These are phyloP conservation scores for Chamaecyparis obtusa DNA, from an alignment of 75 land plant genomes.

Conservation along the genomic window DNA sequence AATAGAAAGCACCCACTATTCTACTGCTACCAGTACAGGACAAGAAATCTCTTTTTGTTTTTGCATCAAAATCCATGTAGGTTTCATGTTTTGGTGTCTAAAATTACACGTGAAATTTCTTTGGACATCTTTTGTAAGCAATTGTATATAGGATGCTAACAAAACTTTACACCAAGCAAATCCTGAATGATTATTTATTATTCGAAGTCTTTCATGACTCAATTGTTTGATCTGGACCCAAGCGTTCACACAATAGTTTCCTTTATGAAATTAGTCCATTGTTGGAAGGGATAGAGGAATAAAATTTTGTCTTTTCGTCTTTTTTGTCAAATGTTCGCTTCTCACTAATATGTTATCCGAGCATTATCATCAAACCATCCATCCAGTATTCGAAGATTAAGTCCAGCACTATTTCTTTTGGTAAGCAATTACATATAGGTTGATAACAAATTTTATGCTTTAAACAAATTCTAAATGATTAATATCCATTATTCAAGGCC, in stretches of 20 bases:
- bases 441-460: neutral
- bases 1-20: neutral
- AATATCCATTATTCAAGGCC: too few relatives aligned
- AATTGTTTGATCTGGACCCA: neutral
- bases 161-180: neutral
- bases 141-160: too few relatives aligned
- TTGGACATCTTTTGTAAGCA: neutral
- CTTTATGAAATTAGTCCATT: neutral
- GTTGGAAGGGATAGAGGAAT: neutral
- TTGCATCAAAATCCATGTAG: neutral
- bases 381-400: too few relatives aligned
- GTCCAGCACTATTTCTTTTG: neutral
- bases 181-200: neutral
- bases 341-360: too few relatives aligned
- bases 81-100: neutral
- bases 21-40: neutral
- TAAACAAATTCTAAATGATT: neutral
- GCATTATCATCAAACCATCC: too few relatives aligned
- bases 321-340: too few relatives aligned
- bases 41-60: neutral
- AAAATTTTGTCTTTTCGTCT: too few relatives aligned
- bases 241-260: neutral
- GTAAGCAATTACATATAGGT: neutral
- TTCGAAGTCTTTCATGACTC: neutral
- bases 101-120: neutral